Percentiles rank a stretch among this genome's conserved stretches.
These are phyloP conservation scores for Kwoniella mangroviensis DNA, from an alignment of 768 basidiomycete species.

Conservation along the genomic window DNA sequence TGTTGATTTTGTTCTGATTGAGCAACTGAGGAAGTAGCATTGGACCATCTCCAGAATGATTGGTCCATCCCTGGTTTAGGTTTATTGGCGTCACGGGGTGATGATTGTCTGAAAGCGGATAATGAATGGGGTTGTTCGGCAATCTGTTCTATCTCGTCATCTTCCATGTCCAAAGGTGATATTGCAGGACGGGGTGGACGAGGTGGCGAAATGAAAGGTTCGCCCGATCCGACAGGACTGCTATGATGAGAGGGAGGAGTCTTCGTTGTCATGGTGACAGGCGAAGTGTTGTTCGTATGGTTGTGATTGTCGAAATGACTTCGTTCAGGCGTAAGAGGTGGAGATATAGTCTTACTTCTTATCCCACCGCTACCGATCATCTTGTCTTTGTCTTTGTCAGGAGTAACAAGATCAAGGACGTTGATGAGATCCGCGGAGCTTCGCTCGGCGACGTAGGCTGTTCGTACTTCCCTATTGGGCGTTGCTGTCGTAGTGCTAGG, in stretches of 20 bases:
- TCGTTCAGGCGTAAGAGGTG: slow-evolving; percentile 12
- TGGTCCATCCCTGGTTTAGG: not conserved
- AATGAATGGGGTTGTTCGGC: slow-evolving; percentile 5
- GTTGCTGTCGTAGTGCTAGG: slow-evolving; percentile 4
- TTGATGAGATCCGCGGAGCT: slow-evolving; percentile 12
- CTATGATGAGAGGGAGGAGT: not conserved
- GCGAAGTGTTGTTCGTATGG: not conserved
- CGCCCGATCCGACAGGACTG: not conserved
- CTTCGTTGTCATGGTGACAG: not conserved
- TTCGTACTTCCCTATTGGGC: slow-evolving; percentile 2
- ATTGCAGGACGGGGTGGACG: slow-evolving; percentile 18
- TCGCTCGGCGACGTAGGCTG: slow-evolving; percentile 14
- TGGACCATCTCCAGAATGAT: slow-evolving; percentile 21
- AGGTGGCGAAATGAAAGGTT: slow-evolving; percentile 1
- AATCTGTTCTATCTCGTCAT: slow-evolving; percentile 11
- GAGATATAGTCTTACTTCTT: slow-evolving; percentile 10
- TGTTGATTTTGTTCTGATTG: slow-evolving; percentile 5
- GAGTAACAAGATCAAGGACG: slow-evolving; percentile 11
- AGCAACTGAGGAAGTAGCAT: slow-evolving; percentile 16
- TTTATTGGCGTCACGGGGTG: not conserved
- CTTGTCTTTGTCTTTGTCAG: not conserved
- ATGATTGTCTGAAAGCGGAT: slow-evolving; percentile 14
- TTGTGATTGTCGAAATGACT: not conserved
- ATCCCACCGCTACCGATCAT: slow-evolving; percentile 6
- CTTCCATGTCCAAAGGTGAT: slow-evolving; percentile 7